Evolutionary conservation across 139 green algal species (phyloP), one percentile per base, ranked within the genome.

Genomic region (Coelastrella sp.): DNA sequence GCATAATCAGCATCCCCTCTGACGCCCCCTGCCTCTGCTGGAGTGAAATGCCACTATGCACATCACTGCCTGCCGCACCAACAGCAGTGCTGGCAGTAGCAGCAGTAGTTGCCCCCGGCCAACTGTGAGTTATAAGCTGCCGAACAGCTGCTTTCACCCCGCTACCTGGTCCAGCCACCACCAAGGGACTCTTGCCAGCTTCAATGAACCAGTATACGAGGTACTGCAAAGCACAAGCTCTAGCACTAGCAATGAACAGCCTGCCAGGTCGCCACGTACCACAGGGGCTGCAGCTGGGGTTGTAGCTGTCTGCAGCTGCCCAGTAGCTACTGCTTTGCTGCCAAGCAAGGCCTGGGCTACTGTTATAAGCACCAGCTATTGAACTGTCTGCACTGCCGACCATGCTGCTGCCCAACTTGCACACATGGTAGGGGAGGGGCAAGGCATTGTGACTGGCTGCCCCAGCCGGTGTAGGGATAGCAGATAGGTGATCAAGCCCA

Each of bases 141-240:
- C 32, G 11, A 5, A 86, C 59, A 7, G 80, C 59, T 75, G 22
- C 59, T 22, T 59, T 74, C 3, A 74, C n/a, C 13, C 80, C 80
- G 6, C 20, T 73, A 7, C 58, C 60, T 32, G 80, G 59, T 7
- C 7, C 3, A 5, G 59, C 59, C 13, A 86, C 3, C 3, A 86
- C 5, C 59, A 59, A 8, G 0, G 22, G 7, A 22, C 80, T 86
- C 80, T 20, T 58, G 20, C 80, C 60, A 61, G 80, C 80, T 22
- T 59, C 80, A 10, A 71, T 22, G n/a, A 47, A 75, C 80, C 80
- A 86, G 7, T 74, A 47, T 20, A 74, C 4, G 8, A 73, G 11
- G n/a, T 86, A 75, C n/a, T 75, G 80, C 80, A 86, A 47, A 2
- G 80, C 80, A 61, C 80, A 86, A 11, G 80, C 59, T 22, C 80